Evolutionary conservation across 2,329 filamentous ascomycete species (phyloP), one percentile per base, ranked within the genome.

Genomic region (Sclerotinia subarctica): DNA sequence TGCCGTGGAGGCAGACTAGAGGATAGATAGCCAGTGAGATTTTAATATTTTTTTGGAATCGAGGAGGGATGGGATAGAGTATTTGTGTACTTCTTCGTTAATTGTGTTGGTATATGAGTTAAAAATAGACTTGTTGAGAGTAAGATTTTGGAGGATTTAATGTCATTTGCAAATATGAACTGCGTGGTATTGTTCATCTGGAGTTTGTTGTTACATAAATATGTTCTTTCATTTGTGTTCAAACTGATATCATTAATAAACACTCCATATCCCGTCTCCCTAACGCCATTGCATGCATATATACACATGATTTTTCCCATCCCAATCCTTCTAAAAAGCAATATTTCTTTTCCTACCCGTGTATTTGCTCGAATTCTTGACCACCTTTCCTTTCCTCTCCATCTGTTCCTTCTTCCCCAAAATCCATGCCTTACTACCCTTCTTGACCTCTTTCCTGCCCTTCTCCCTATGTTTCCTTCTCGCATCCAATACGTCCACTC

Each of bases 331-430:
- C 69, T 82, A 97, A 78, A 96, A 97, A 44, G 88, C 88, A 66
- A 89, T 82, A 69, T 91, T 87, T 79, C 95, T 86, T 82, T 93
- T 97, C 75, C 95, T 85, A 42, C 94, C 95, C 0, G 94, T 98
- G 78, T 97, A 99, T 80, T 96, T 98, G 64, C 92, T 96, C 67
- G 86, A 93, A 1, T 88, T 82, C 83, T 98, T 98, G 74, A 98
- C 94, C 38, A 98, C 86, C 82, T 95, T 97, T 57, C 95, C 95
- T 80, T 97, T 97, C 70, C 88, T 85, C 80, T 96, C 91, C 91
- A 97, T 95, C 81, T 97, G 93, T 72, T 93, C 90, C 82, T 95
- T 96, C 78, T 94, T 95, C 79, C 88, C 87, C 78, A 93, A 77
- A 70, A 95, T 95, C 91, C 91, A 95, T 2, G 84, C 86, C 80